These are phyloP conservation scores for Podaxis rugospora DNA, from an alignment of 768 basidiomycete species.

Conservation along the genomic window DNA sequence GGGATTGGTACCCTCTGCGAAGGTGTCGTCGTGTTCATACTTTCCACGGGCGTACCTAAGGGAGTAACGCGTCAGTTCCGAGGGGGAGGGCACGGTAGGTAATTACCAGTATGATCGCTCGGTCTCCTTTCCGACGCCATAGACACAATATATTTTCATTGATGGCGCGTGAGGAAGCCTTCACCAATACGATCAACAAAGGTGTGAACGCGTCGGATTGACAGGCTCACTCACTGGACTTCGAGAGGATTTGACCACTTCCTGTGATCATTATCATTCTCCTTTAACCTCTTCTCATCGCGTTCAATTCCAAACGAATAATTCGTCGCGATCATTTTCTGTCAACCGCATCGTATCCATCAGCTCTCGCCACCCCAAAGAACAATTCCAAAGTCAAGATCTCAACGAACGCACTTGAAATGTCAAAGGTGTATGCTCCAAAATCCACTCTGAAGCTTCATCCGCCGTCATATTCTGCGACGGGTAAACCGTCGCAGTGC, in stretches of 20 bases:
- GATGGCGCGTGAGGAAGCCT: slow-evolving; percentile 88
- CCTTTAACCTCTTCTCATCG: slow-evolving; percentile 55
- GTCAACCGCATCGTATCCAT: neutral
- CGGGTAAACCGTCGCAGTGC: slow-evolving; percentile 19
- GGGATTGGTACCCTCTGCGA: slow-evolving; percentile 38
- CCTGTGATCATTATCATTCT: slow-evolving; percentile 66
- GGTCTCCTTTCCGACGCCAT: slow-evolving; percentile 95
- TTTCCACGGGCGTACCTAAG: slow-evolving; percentile 67
- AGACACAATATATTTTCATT: slow-evolving; percentile 89
- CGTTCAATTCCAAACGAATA: slow-evolving; percentile 89
- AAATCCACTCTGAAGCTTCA: slow-evolving; percentile 73
- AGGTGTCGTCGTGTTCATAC: slow-evolving; percentile 61
- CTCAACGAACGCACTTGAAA: slow-evolving; percentile 56
- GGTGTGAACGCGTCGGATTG: neutral
- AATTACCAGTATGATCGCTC: slow-evolving; percentile 88
- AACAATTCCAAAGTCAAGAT: neutral
- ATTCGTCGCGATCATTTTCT: slow-evolving; percentile 82
- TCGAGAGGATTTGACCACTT: slow-evolving; percentile 96
- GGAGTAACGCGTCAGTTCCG: neutral
- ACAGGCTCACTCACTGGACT: slow-evolving; percentile 42
- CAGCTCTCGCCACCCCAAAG: neutral
- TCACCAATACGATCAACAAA: neutral
- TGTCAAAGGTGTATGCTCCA: slow-evolving; percentile 74
- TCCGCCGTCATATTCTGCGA: slow-evolving; percentile 70
- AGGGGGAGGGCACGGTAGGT: neutral